Evolutionary conservation across 768 basidiomycete species (phyloP), one percentile per base, ranked within the genome.

Genomic region (Cyclocybe cylindracea): DNA sequence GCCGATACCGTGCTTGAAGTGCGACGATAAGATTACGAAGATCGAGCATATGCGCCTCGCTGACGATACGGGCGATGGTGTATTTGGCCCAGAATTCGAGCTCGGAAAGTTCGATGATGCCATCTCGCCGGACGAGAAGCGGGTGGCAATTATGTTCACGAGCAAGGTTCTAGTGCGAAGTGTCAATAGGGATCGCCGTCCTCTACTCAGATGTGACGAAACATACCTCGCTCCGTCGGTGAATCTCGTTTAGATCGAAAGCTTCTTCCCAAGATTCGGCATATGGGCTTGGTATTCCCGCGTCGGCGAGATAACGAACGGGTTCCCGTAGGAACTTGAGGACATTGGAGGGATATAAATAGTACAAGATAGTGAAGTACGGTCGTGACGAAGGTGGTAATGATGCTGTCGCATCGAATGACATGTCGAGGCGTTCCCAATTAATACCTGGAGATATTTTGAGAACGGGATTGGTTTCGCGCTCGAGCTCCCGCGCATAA

Each of bases 321-420:
- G 94, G 91, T 44, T 77, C 72, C 46, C 85, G 83, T 47, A 94
- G 68, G 67, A 97, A 97, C 48, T 79, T 80, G 52, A 96, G 73
- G 38, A 90, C 77, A 71, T 95, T 97, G 70, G 86, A 89, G 1
- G 94, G 94, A 73, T 91, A 97, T 43, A 94, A 82, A 61, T 92
- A 94, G 70, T 95, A 96, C 54, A 97, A 74, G 40, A 79, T 78
- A 2, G 86, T 86, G 70, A 94, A 94, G 61, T 82, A 90, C 39
- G 73, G 78, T 14, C 83, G 78, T 11, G 83, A 78, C 4, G 83
- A 79, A 13, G 90, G 88, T 1, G 81, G 70, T 29, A 73, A 68
- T 10, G 82, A 77, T n/a, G 74, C 66, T 1, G 74, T 74, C 8
- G 77, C 71, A 56, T 78, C 72, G 63, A 89, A 84, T 1, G 82